These are phyloP conservation scores for Venturia nashicola DNA, from an alignment of 2,329 filamentous ascomycete genomes.

Conservation along the genomic window DNA sequence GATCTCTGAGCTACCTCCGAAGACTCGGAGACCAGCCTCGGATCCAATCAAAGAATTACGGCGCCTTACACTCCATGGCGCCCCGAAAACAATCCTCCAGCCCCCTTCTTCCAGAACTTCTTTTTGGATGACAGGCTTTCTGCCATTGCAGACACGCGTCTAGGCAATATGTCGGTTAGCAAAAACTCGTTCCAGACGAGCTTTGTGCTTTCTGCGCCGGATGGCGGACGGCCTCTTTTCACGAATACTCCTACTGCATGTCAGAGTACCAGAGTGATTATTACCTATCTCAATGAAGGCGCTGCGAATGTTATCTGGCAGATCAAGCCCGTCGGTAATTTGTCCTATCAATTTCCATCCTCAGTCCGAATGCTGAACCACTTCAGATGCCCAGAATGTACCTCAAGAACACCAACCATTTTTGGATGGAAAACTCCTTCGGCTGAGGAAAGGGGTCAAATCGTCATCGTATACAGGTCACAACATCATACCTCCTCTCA, in stretches of 20 bases:
- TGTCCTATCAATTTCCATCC: neutral
- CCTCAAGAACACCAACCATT: slow-evolving; percentile 11
- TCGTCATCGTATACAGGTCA: slow-evolving; percentile 22
- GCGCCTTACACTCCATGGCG: neutral
- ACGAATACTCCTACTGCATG: neutral
- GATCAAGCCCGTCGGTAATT: slow-evolving; percentile 14
- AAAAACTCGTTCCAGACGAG: neutral
- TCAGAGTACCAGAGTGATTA: neutral
- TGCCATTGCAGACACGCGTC: neutral
- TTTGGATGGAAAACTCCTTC: slow-evolving; percentile 39
- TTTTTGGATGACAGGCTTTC: neutral
- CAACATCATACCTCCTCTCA: slow-evolving; percentile 12
- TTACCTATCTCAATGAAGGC: slow-evolving; percentile 49
- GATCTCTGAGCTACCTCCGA: neutral
- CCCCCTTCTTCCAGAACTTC: neutral
- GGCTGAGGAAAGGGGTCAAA: slow-evolving; percentile 46
- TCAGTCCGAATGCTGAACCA: neutral
- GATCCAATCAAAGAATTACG: no score
- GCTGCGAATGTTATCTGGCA: slow-evolving; percentile 61
- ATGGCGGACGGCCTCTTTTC: neutral
- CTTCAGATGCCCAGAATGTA: slow-evolving; percentile 13
- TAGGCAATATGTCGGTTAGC: neutral
- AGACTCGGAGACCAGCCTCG: no score
- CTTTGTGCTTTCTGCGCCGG: neutral
- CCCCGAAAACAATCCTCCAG: neutral